These are phyloP conservation scores for Candida ascalaphidarum DNA, from an alignment of 805 yeast species.

Conservation along the genomic window DNA sequence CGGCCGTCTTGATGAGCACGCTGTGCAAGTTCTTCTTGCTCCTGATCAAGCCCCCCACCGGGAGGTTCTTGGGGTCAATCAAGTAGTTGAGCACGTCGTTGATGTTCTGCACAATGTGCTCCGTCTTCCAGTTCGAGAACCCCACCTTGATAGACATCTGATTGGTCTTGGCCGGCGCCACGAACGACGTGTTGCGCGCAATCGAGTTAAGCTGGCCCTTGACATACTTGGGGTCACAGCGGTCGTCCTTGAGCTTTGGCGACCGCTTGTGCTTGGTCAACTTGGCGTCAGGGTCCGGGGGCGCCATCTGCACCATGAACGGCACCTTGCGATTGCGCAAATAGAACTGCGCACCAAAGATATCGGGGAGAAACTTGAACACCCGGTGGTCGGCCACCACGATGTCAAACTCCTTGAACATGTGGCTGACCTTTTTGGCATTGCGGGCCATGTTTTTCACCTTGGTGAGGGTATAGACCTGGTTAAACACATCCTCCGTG, in stretches of 20 bases:
- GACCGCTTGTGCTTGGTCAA: constrained; percentile 31
- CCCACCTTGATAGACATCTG: constrained; percentile 58
- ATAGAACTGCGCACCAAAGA: constrained; percentile 55
- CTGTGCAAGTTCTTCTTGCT: constrained; percentile 37
- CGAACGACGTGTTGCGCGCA: constrained; percentile 49
- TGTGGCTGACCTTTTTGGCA: constrained; percentile 35
- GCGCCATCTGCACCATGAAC: constrained; percentile 53
- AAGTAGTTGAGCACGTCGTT: constrained; percentile 44
- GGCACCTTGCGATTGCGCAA: constrained; percentile 61
- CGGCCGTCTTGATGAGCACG: constrained; percentile 55
- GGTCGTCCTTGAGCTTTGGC: constrained; percentile 25
- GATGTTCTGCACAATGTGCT: constrained; percentile 42
- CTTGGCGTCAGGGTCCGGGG: constrained; percentile 21
- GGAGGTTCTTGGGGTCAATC: constrained; percentile 32
- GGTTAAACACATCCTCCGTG: constrained; percentile 54
- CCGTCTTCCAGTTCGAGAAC: constrained; percentile 33
- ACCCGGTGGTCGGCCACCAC: constrained; percentile 65
- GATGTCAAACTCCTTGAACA: constrained; percentile 56
- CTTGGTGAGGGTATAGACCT: constrained; percentile 52
- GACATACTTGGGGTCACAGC: constrained; percentile 60
- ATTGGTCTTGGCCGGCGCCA: constrained; percentile 53
- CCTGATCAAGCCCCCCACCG: constrained; percentile 52
- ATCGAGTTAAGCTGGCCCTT: constrained; percentile 58
- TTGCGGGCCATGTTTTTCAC: constrained; percentile 38
- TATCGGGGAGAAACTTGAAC: constrained; percentile 47